Conservation (phyloP, 306 rosid species). For the Citrullus amarus region DNA sequence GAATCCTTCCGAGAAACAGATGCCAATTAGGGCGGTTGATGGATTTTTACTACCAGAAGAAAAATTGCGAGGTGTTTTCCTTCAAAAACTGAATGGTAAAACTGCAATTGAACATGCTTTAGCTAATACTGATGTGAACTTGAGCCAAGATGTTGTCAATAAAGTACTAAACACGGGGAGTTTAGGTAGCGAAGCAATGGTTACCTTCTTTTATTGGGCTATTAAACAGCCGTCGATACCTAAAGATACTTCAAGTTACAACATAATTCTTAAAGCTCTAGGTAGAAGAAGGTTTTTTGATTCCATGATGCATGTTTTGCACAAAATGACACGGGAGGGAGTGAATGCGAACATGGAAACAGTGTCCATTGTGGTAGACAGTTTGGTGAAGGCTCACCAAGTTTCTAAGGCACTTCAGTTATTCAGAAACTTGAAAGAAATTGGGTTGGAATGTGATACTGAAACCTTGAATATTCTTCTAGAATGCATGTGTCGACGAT, state of each 20-base stretch:
- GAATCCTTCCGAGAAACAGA: conserved; percentile 1
- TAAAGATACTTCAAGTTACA: conserved; percentile 24
- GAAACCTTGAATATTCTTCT: conserved; percentile 55
- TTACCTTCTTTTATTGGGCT: conserved; percentile 70
- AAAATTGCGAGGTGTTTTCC: conserved; percentile 67
- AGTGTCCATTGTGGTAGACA: conserved; percentile 49
- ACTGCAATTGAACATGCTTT: conserved; percentile 53
- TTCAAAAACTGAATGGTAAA: conserved; percentile 59
- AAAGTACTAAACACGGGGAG: conserved; percentile 46
- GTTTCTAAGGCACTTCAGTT: conserved; percentile 50
- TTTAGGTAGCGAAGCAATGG: conserved; percentile 59
- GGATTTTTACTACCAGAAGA: conserved; percentile 57
- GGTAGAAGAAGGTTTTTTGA: conserved; percentile 67
- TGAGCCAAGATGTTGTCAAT: conserved; percentile 33
- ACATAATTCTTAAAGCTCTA: conserved; percentile 48
- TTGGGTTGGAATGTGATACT: conserved; percentile 34
- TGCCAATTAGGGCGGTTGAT: conserved; percentile 26
- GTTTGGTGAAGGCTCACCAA: conserved; percentile 51
- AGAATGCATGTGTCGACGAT: conserved; percentile 42
- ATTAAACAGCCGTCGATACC: conserved; percentile 40
- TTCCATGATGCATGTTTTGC: conserved; percentile 31
- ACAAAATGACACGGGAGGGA: conserved; percentile 27
- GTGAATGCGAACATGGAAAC: conserved; percentile 32
- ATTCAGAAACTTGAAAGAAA: conserved; percentile 40
- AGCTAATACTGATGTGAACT: conserved; percentile 25